Evolutionary conservation across 768 basidiomycete species (phyloP).

Genomic region (Leccinum fibrillosum): DNA sequence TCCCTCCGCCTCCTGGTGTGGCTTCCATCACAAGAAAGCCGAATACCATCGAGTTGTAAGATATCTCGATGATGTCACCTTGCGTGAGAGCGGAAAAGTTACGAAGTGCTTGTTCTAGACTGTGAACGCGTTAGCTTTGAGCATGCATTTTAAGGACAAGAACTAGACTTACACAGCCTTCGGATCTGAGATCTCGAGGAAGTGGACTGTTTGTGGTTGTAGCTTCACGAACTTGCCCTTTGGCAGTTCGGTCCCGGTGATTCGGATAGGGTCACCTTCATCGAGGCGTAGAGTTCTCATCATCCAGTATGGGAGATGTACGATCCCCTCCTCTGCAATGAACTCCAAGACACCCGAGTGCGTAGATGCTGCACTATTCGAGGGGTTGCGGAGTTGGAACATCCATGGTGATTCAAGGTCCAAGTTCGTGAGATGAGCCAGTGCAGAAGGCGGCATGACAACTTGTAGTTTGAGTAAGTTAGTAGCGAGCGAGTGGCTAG

Average conservation of each 20-base stretch:
- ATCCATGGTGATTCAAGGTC: slow-evolving; percentile 94
- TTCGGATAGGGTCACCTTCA: slow-evolving; percentile 93
- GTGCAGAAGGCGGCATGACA: slow-evolving; percentile 94
- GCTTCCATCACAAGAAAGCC: slow-evolving; percentile 96
- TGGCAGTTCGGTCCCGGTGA: slow-evolving; percentile 81
- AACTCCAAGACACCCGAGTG: slow-evolving; percentile 99
- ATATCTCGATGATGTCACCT: slow-evolving; percentile 97
- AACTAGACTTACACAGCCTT: slow-evolving; percentile 78
- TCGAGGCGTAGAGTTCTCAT: slow-evolving; percentile 93
- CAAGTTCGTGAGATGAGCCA: slow-evolving; percentile 81
- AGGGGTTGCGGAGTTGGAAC: slow-evolving; percentile 92
- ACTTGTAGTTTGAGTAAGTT: slow-evolving; percentile 45
- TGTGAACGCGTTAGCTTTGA: slow-evolving; percentile 30
- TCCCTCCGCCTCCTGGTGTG: slow-evolving; percentile 81
- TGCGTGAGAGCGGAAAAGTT: slow-evolving; percentile 91
- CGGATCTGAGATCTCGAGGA: slow-evolving; percentile 95
- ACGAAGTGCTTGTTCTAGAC: slow-evolving; percentile 91
- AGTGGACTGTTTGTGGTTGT: slow-evolving; percentile 92
- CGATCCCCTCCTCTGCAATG: slow-evolving; percentile 94
- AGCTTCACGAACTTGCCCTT: slow-evolving; percentile 97
- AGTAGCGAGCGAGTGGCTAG: slow-evolving; percentile 9
- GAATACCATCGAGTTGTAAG: slow-evolving; percentile 95
- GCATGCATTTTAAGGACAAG: background rate
- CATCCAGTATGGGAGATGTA: slow-evolving; percentile 98
- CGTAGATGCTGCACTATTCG: slow-evolving; percentile 78